Percentiles rank a stretch among this genome's conserved stretches.
Conservation (phyloP, 2,329 filamentous ascomycete species). For the Colletotrichum viniferum region DNA sequence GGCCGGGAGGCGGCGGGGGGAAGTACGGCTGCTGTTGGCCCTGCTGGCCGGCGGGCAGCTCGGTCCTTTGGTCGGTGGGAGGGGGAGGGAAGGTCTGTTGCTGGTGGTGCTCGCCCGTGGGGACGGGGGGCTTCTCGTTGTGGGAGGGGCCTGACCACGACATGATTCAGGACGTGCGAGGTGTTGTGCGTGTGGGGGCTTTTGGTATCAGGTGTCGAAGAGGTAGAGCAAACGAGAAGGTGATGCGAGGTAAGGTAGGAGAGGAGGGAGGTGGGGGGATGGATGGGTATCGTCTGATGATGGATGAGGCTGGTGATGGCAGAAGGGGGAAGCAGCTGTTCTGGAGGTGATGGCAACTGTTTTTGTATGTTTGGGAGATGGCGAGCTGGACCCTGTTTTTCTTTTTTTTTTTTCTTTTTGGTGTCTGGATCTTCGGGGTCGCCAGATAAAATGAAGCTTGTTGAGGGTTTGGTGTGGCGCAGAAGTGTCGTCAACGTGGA, state of each 20-base stretch:
- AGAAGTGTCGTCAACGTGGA: constrained; percentile 8
- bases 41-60: not conserved
- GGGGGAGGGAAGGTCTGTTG: not conserved
- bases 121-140: constrained; percentile 22
- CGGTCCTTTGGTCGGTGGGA: not conserved
- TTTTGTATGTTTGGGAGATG: constrained; percentile 7
- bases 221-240: not conserved
- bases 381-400: not conserved
- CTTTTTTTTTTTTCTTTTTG: too few species aligned
- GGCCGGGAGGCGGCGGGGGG: constrained; percentile 20
- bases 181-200: not conserved
- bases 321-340: not conserved
- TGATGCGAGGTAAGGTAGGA: not conserved
- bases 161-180: not conserved
- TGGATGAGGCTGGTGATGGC: not conserved
- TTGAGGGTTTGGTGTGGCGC: not conserved
- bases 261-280: not conserved
- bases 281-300: not conserved
- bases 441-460: not conserved
- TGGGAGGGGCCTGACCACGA: constrained; percentile 2
- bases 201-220: not conserved
- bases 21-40: constrained; percentile 12
- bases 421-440: not conserved
- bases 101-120: constrained; percentile 6
- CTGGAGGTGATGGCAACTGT: not conserved